A percentile compares a stretch with the other conserved stretches of the same genome.
Conservation (phyloP, 768 basidiomycete genomes). For the Mycena galericulata region DNA sequence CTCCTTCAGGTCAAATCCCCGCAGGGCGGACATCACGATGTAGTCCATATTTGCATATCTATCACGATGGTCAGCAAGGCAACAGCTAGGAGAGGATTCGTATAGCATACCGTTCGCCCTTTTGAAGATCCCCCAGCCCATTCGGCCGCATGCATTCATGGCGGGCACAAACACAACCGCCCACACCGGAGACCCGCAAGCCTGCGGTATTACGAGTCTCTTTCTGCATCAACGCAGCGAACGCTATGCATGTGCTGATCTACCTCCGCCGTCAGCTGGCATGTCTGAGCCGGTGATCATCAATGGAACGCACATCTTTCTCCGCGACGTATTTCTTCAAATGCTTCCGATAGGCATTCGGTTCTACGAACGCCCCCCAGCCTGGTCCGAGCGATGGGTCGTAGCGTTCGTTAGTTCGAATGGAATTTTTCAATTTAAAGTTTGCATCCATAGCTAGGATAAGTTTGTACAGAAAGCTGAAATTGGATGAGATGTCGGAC, state of each 20-base stretch:
- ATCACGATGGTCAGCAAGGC: no score
- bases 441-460: conserved; percentile 42
- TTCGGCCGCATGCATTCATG: conserved; percentile 19
- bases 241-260: conserved; percentile 32
- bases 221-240: conserved; percentile 33
- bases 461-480: conserved; percentile 37
- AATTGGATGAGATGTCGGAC: not conserved
- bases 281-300: no score
- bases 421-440: conserved; percentile 38
- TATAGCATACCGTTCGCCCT: no score
- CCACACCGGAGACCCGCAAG: conserved; percentile 21
- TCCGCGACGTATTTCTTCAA: conserved; percentile 14
- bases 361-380: conserved; percentile 18
- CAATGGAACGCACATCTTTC: conserved; percentile 6
- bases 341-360: not conserved
- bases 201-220: conserved; percentile 30
- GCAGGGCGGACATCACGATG: no score
- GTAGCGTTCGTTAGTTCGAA: not conserved
- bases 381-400: conserved; percentile 25
- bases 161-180: conserved; percentile 28
- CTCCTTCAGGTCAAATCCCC: no score
- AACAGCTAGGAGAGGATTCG: no score
- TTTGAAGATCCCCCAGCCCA: no score
- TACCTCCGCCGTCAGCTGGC: not conserved
- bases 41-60: no score